Evolutionary conservation across 140 eudicot genomes (phyloP).

Genomic region (Cichorium intybus): DNA sequence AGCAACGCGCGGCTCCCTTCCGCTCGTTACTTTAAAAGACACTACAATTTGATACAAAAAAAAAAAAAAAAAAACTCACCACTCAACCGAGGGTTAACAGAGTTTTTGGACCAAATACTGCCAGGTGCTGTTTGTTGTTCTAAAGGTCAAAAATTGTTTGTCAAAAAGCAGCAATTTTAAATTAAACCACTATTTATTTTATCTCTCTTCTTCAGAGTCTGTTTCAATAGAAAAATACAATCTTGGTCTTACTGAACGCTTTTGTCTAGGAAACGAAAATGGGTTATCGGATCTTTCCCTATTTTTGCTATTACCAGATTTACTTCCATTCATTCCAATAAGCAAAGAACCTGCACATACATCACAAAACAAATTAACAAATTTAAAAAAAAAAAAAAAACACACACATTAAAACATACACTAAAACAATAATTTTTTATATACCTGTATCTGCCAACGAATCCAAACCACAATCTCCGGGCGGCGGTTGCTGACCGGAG

Average conservation of each 20-base stretch:
- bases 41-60: no score
- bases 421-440: no score
- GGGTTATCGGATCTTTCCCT: slow-evolving; percentile 73
- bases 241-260: slow-evolving; percentile 81
- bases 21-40: no score
- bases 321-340: slow-evolving; percentile 58
- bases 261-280: slow-evolving; percentile 66
- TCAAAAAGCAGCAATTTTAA: background rate
- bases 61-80: slow-evolving; percentile 22
- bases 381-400: background rate
- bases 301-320: slow-evolving; percentile 37
- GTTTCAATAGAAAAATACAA: slow-evolving; percentile 64
- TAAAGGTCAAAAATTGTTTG: slow-evolving; percentile 25
- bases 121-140: slow-evolving; percentile 12
- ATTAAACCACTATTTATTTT: no score
- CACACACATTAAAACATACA: no score
- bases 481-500: slow-evolving; percentile 40
- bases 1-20: no score
- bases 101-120: slow-evolving; percentile 4
- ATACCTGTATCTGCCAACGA: slow-evolving; percentile 60
- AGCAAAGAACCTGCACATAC: slow-evolving; percentile 65
- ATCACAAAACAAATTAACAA: background rate
- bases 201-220: slow-evolving; percentile 64
- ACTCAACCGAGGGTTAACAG: slow-evolving; percentile 17
- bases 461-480: slow-evolving; percentile 45